phyloP scores from a whole-genome alignment of 257 asterid genomes.

The Plantago major region DNA sequence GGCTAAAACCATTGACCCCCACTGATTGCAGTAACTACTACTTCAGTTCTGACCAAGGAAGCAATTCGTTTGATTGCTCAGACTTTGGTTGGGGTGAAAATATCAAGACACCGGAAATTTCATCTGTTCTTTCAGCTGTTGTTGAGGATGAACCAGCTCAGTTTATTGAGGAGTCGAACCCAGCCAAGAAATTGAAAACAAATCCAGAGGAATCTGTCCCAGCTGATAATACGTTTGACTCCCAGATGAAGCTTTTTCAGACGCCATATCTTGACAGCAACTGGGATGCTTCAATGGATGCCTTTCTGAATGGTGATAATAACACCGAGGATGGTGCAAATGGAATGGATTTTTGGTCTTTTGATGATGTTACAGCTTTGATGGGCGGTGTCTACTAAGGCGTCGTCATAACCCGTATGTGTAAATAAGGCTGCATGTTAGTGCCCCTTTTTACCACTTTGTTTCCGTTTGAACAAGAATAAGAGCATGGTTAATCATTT shows the following conservation, averaged over 20 bases:
- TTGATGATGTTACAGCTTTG: slow-evolving; percentile 54
- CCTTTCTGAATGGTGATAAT: slow-evolving; percentile 53
- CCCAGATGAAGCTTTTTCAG: slow-evolving; percentile 69
- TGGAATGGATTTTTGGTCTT: slow-evolving; percentile 70
- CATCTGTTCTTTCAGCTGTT: slow-evolving; percentile 57
- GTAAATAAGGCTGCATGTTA: slow-evolving; percentile 70
- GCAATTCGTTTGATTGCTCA: slow-evolving; percentile 75
- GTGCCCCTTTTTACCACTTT: background rate
- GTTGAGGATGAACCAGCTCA: slow-evolving; percentile 48
- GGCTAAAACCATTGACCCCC: slow-evolving; percentile 36
- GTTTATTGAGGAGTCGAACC: slow-evolving; percentile 36
- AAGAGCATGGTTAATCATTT: slow-evolving; percentile 13
- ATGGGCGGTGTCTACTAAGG: slow-evolving; percentile 53
- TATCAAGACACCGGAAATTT: slow-evolving; percentile 63
- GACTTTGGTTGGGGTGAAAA: slow-evolving; percentile 76
- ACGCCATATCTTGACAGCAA: slow-evolving; percentile 56
- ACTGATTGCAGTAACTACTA: slow-evolving; percentile 37
- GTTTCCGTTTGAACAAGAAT: background rate
- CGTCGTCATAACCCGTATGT: slow-evolving; percentile 23
- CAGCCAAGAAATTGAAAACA: slow-evolving; percentile 50
- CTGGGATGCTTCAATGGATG: slow-evolving; percentile 77
- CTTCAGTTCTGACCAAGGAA: slow-evolving; percentile 78
- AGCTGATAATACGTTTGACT: slow-evolving; percentile 37
- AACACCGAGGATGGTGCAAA: slow-evolving; percentile 46
- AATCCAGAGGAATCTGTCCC: slow-evolving; percentile 22